Conservation (phyloP, 805 yeast genomes). For the Yarrowia sp. region DNA sequence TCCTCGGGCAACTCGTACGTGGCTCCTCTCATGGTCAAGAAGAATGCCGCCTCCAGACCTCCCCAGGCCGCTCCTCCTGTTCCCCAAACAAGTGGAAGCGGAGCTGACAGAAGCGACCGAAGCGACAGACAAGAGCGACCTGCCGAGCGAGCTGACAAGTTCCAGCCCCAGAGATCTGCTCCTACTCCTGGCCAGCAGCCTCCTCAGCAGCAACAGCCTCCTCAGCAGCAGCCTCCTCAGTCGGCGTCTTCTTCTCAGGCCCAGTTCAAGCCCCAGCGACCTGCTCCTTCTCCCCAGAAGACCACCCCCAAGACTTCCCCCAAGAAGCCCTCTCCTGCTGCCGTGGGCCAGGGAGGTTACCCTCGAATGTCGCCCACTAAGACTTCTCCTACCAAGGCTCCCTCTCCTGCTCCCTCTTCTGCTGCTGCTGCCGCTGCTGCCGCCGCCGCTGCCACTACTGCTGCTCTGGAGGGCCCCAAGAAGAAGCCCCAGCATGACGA, state of each 20-base stretch:
- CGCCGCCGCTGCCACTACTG: conserved; percentile 48
- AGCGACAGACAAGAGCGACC: too few species aligned
- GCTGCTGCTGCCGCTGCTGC: conserved; percentile 54
- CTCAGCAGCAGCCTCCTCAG: not conserved
- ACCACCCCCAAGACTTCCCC: conserved; percentile 21
- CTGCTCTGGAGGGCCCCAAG: conserved; percentile 43
- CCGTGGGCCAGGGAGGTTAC: conserved; percentile 18
- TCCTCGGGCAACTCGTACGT: conserved; percentile 18
- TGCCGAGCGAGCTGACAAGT: conserved; percentile 1
- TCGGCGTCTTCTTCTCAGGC: too few species aligned
- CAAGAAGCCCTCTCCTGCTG: not conserved
- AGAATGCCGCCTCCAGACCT: not conserved
- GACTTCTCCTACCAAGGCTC: conserved; percentile 30
- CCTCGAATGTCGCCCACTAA: conserved; percentile 21
- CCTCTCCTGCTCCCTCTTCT: conserved; percentile 28
- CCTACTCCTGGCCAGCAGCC: conserved; percentile 1
- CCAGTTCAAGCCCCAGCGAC: conserved; percentile 32
- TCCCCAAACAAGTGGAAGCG: not conserved
- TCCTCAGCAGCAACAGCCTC: not conserved
- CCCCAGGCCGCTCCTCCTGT: not conserved
- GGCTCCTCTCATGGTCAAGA: conserved; percentile 38
- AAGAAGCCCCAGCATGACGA: conserved; percentile 57
- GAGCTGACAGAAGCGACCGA: too few species aligned
- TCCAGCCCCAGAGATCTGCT: conserved; percentile 29
- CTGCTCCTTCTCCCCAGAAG: conserved; percentile 29